Conservation (phyloP, 306 rosid species). For the Cajanus cajan region DNA sequence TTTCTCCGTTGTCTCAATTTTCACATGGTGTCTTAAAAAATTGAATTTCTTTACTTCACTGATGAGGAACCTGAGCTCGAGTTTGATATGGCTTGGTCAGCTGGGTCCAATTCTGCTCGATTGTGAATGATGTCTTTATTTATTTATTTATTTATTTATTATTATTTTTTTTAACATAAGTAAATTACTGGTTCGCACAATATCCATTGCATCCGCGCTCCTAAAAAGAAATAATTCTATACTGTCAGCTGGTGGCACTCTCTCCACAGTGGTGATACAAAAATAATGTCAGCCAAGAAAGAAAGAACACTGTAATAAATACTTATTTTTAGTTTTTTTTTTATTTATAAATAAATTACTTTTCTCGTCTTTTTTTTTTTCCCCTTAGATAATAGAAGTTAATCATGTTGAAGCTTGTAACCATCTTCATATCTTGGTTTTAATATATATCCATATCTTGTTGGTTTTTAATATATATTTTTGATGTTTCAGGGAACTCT, state of each 20-base stretch:
- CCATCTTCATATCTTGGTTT: neutral
- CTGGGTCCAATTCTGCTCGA: neutral
- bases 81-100: neutral
- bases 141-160: too few relatives aligned
- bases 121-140: neutral
- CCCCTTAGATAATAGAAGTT: neutral
- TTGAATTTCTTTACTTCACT: neutral
- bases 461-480: neutral
- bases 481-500: conserved; percentile 53
- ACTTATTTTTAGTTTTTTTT: neutral
- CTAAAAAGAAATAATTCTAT: neutral
- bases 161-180: neutral
- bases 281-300: neutral
- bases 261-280: neutral
- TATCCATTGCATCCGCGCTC: neutral
- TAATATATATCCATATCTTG: too few relatives aligned
- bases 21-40: neutral
- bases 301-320: neutral
- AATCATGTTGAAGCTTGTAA: neutral
- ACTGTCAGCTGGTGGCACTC: neutral
- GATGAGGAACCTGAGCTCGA: neutral
- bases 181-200: neutral
- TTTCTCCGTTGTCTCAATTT: neutral
- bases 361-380: neutral
- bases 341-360: neutral